A percentile compares a stretch with the other conserved stretches of the same genome.
Evolutionary conservation across 352 stramenopile species (phyloP).

Genomic region (Phytophthora sp.): DNA sequence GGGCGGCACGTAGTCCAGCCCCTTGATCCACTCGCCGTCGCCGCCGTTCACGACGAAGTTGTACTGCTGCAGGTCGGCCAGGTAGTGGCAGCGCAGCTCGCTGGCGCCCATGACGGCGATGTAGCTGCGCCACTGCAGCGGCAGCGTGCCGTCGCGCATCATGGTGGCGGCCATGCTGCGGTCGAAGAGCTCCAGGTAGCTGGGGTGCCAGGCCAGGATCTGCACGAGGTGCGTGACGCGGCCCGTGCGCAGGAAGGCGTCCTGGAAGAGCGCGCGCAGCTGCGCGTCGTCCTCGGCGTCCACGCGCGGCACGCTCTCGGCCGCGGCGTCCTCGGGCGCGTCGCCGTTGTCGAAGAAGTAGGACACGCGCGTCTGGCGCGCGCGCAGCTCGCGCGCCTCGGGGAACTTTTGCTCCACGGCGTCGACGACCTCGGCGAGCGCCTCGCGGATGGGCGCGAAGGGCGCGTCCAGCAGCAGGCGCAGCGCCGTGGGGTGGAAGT

Average conservation of each 20-base stretch:
- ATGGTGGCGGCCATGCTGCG: conserved; percentile 71
- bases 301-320: conserved; percentile 21
- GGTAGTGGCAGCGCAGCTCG: conserved; percentile 81
- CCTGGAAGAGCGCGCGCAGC: conserved; percentile 53
- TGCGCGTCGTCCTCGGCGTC: conserved; percentile 55
- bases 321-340: conserved; percentile 31
- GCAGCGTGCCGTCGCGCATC: conserved; percentile 77
- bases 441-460: conserved; percentile 68
- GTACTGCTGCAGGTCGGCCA: conserved; percentile 81
- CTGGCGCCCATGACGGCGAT: conserved; percentile 84
- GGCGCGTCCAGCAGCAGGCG: conserved; percentile 72
- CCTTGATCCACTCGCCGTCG: conserved; percentile 82
- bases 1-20: conserved; percentile 77
- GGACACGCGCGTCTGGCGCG: conserved; percentile 47
- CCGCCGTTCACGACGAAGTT: conserved; percentile 87
- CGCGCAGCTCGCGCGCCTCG: conserved; percentile 36
- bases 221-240: conserved; percentile 80
- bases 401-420: conserved; percentile 52
- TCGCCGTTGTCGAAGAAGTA: conserved; percentile 68
- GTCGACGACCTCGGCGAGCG: conserved; percentile 50
- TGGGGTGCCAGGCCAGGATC: conserved; percentile 81
- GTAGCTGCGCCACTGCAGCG: conserved; percentile 83
- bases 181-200: conserved; percentile 78
- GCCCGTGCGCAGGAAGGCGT: conserved; percentile 68
- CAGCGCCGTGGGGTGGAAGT: conserved; percentile 75